Evolutionary conservation across 2,329 filamentous ascomycete species (phyloP), one percentile per base, ranked within the genome.

Genomic region (Aspergillus viridinutans): DNA sequence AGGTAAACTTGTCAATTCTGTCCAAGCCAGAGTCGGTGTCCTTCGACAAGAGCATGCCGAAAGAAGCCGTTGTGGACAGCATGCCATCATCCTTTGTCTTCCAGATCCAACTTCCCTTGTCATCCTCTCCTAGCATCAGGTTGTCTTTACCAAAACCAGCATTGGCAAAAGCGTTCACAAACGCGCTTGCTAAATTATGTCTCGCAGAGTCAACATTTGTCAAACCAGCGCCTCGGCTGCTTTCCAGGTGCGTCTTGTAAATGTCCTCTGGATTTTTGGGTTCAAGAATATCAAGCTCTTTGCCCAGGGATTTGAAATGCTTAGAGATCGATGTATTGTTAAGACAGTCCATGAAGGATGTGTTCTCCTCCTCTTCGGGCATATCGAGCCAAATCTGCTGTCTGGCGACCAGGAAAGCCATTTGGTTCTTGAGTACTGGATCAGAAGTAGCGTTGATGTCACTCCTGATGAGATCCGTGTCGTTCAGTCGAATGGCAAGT

Each of bases 21-120:
- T 96, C 91, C 54, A 99, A 80, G 55, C 93, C 94, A 64, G 85
- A 87, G 69, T 97, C 93, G 23, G 96, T 88, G 69, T 99, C 93
- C 90, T 94, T 96, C 69, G 96, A 84, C 71, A 96, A 81, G 20
- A 99, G 81, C 67, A 94, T 93, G 69, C 94, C 94, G 65, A 97
- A 78, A 0, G 94, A 97, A 4, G 95, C 95, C 42, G 95, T 90
- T 0, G 93, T 97, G 1, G 94, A 97, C 76, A 96, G 83, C 92
- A 96, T 96, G 62, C 94, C 94, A 69, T 97, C 92, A 45, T 95
- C 92, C 77, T 99, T 99, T 21, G 95, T 97, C 81, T 97, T 99
- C 91, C 92, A 99, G 4, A 99, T 90, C 93, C 94, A 99, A 61
- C 89, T 90, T 67, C 89, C 87, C 79, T 96, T 95, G 61, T 92